Evolutionary conservation across 106 monocot genomes (phyloP), one percentile per base, ranked within the genome.

Genomic region (Amphibolis antarctica): DNA sequence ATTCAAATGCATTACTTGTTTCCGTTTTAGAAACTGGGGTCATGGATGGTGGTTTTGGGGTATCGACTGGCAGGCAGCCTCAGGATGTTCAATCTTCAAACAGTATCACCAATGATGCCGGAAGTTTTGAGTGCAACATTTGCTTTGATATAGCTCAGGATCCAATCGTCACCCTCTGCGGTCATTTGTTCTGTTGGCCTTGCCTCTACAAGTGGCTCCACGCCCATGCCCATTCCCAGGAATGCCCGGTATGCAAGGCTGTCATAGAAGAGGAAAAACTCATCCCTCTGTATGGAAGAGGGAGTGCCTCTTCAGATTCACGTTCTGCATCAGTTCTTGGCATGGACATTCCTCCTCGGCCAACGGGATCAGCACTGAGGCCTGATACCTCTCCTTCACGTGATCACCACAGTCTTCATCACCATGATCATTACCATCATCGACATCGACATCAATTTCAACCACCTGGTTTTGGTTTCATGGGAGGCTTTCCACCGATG

Each of bases 181-280:
- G 91, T 36, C 86, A 92, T 58, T 78, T 92, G 15, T 92, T 77
- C 72, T 92, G 91, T 71, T 86, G 91, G 86, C 81, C 83, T 9
- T 91, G 90, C 44, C 80, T 92, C 21, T 83, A 83, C 72, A 65
- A 81, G 52, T 92, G 91, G 91, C 79, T 92, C 43, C 71, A 70
- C 31, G 46, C 67, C 46, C 78, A 86, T 47, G 65, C 83, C 47
- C 68, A 69, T 26, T 86, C 91, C 10, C 74, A 70, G 5, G 81
- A 86, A 42, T 92, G 91, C 75, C 91, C 86, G 0, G 92, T 92
- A 9, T 88, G 92, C 74, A 92, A 88, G 68, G 86, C 86, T 14
- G 4, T 78, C 26, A 62, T 92, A 24, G 79, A 84, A 53, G 81
- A 84, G 70, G 78, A 83, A 5, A 86, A 79, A 62, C 62, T 92